Base-by-base conservation (phyloP, 345 rosid genomes). In the Arabidopsis suecica region DNA sequence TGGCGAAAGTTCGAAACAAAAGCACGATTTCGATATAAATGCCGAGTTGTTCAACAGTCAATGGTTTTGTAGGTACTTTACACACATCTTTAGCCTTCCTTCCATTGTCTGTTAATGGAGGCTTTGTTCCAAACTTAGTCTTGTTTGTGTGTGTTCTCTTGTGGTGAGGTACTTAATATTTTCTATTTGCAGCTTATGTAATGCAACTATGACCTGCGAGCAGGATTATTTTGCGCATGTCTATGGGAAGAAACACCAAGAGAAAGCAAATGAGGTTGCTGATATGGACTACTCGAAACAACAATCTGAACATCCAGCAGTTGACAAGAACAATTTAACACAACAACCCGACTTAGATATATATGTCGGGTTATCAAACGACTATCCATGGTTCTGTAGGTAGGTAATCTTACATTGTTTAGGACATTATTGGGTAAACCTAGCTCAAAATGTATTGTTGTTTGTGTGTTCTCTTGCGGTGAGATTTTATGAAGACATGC, bases 351-450 rank as follows among this genome's bases (percentile, higher is more conserved):
- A 85, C 60, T 30, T 86, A 38, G 91, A 91, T 73, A 82, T 84
- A 58, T 80, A 73, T 53, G 86, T 88, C 13, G 93, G 97, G 14
- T 68, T 91, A 60, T 83, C 95, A 40, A 75, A 83, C 9, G 84
- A 87, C 5, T 89, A 89, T 48, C 97, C 97, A 1, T 89, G 97
- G 97, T 82, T 84, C 80, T 91, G 97, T 77, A 88, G 97, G 97
- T 89, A 79, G 32, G 32, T 28, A 28, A 28, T 28, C 4, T 63
- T 63, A 63, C 25, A 62, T 62, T 28, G 36, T 42, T 32, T 44
- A 48, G 11, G 18, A 56, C 28, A 12, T 6, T 20, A 44, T 63
- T 20, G 0, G 22, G 4, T 63, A 14, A 30, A 30, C 47, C 33
- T 48, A 12, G 23, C 6, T 66, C 34, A n/a, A 36, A 50, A 23